Conservation (phyloP, 768 basidiomycete species). For the Neoboletus brunneissimus region DNA sequence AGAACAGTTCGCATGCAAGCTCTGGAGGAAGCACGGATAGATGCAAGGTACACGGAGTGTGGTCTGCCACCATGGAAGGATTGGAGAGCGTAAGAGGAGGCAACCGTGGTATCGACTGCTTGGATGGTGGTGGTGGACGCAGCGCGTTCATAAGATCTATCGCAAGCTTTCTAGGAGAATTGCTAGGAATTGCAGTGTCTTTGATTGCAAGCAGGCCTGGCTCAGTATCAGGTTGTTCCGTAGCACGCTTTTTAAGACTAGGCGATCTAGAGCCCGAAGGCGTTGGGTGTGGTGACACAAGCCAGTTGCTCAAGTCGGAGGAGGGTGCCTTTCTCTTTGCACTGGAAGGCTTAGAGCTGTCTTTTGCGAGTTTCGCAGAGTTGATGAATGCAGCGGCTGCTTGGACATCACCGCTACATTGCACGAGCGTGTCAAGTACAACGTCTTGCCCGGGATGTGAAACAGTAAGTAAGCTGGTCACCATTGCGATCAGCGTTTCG, state of each 20-base stretch:
- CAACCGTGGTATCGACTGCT: conserved; percentile 35
- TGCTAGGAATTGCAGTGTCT: conserved; percentile 13
- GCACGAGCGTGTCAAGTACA: conserved; percentile 59
- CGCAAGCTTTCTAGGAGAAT: conserved; percentile 30
- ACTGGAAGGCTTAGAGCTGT: conserved; percentile 11
- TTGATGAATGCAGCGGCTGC: conserved; percentile 45
- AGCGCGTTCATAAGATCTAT: conserved; percentile 57
- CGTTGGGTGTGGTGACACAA: conserved; percentile 29
- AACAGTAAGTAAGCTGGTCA: conserved; percentile 52
- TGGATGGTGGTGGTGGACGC: conserved; percentile 44
- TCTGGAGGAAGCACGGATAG: conserved; percentile 66
- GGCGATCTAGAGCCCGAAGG: conserved; percentile 21
- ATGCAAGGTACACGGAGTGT: conserved; percentile 78
- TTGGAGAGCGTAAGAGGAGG: conserved; percentile 63
- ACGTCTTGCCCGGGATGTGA: conserved; percentile 35
- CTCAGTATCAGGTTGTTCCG: conserved; percentile 1
- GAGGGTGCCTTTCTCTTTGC: conserved; percentile 50
- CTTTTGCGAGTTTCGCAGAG: conserved; percentile 11
- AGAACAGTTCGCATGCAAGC: conserved; percentile 72
- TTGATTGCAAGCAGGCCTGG: conserved; percentile 10
- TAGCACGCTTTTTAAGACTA: conserved; percentile 17
- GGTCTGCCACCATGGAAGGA: conserved; percentile 59
- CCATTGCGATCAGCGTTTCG: conserved; percentile 64
- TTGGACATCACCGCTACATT: conserved; percentile 54
- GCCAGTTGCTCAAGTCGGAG: conserved; percentile 53